Base-by-base conservation (phyloP, 345 rosid genomes). In the Geranium rotundifolium region DNA sequence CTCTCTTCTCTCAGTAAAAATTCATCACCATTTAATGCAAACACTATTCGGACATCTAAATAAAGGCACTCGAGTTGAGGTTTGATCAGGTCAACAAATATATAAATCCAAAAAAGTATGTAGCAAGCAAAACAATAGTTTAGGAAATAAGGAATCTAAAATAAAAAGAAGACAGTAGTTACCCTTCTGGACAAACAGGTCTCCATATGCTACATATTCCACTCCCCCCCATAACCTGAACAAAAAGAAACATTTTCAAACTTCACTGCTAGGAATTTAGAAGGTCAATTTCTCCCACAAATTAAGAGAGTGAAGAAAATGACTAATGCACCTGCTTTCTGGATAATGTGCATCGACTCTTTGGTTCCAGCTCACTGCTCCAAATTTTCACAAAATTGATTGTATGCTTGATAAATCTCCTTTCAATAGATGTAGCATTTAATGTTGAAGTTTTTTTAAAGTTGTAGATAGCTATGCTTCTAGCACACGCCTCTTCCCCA, bases 171-270 rank as follows among this genome's bases (percentile, higher is more conserved):
- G 10, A 31, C 37, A 7, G 37, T 4, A 69, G 58, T 83, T 93
- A 93, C 99, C 96, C 95, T 1, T 76, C 84, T 12, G 91, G 90
- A 83, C 95, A 93, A 73, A 69, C 75, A 37, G 97, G 97, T 75
- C 95, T 83, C 97, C 99, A 93, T 61, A 90, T 88, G 84, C 81
- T 85, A 76, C 89, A 90, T 15, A 82, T 71, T 65, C 77, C 85
- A 60, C 70, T 73, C 68, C 79, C 89, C 61, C 82, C 91, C 13
- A 75, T 56, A 67, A 71, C 91, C 99, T 93, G 70, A 70, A 74
- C n/a, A n/a, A 79, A 52, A 66, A 4, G 19, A 0, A 52, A 54
- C 58, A 15, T 8, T 39, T 31, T 17, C 2, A 41, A 30, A 65
- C 27, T 27, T 50, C 14, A 65, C 58, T 19, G 29, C 41, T 41